phyloP scores from a whole-genome alignment of 2,329 filamentous ascomycete species.

The Laburnicola sp. region DNA sequence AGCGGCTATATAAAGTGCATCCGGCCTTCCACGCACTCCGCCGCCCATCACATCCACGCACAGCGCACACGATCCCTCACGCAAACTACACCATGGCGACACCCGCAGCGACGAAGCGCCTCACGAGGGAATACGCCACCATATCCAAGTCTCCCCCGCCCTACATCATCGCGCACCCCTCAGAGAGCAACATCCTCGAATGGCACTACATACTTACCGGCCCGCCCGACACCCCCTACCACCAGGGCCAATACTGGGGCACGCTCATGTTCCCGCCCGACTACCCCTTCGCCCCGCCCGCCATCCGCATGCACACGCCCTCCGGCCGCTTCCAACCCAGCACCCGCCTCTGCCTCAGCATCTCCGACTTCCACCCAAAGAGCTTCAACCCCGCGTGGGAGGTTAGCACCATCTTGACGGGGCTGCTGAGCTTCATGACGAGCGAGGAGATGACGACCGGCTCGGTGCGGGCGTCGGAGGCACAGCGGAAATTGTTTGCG shows the following conservation, averaged over 20 bases:
- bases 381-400: slow-evolving; percentile 99
- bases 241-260: slow-evolving; percentile 96
- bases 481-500: slow-evolving; percentile 78
- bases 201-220: slow-evolving; percentile 97
- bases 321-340: slow-evolving; percentile 93
- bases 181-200: slow-evolving; percentile 87
- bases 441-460: slow-evolving; percentile 98
- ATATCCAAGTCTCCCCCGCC: slow-evolving; percentile 78
- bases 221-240: slow-evolving; percentile 89
- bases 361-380: slow-evolving; percentile 96
- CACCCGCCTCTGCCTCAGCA: slow-evolving; percentile 88
- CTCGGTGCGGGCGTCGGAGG: slow-evolving; percentile 73
- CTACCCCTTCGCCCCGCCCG: slow-evolving; percentile 95
- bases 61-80: neutral
- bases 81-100: slow-evolving; percentile 42
- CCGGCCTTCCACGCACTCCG: neutral
- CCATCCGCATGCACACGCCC: slow-evolving; percentile 98
- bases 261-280: slow-evolving; percentile 93
- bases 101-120: slow-evolving; percentile 48
- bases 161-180: slow-evolving; percentile 86
- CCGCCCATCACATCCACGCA: neutral
- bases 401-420: slow-evolving; percentile 93
- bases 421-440: slow-evolving; percentile 96
- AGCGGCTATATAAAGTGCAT: neutral
- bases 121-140: slow-evolving; percentile 66